Base-by-base conservation (phyloP, 2,329 filamentous ascomycete species). In the Chalaropsis thielavioides region DNA sequence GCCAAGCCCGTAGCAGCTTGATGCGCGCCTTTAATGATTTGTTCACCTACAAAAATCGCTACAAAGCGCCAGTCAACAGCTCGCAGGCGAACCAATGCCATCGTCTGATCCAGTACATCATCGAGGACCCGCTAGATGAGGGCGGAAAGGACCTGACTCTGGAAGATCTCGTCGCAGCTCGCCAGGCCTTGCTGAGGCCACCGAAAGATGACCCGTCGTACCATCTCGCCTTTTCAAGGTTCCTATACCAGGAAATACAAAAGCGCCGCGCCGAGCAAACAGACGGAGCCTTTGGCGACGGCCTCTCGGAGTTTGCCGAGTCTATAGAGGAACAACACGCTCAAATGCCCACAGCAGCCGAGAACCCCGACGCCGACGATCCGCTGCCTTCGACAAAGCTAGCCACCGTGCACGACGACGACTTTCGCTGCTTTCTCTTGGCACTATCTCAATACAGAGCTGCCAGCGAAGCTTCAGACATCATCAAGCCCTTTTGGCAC, bases 11-110 rank as follows among this genome's bases (percentile, higher is more conserved):
- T 2, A 73, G 79, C n/a, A 83, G 88, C 41, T 76, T 96, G 1
- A 74, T 83, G 0, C 77, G 81, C 43, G 89, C 88, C 4, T 86
- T 88, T 73, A 78, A 76, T 64, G 75, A 78, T 10, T 85, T 92
- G 68, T 85, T 92, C 69, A 72, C 76, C 19, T 78, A 78, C 72
- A 81, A 87, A 74, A 68, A 77, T 66, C 70, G 75, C 70, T 74
- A 76, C 68, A 71, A 76, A 69, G 71, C 80, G 68, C 70, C 79
- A 62, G 71, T 90, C 72, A 84, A 89, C 73, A 78, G 83, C 69
- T 80, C 85, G 51, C 87, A 94, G 70, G 86, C 88, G 0, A 74
- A 79, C 19, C 75, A 81, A 65, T 77, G 80, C 65, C 73, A 73
- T 11, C 74, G 80, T 46, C 83, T 90, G 54, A 81, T 89, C 66